These are phyloP conservation scores for Zygnema circumcarinatum DNA, from an alignment of 139 green algal species.

Conservation along the genomic window DNA sequence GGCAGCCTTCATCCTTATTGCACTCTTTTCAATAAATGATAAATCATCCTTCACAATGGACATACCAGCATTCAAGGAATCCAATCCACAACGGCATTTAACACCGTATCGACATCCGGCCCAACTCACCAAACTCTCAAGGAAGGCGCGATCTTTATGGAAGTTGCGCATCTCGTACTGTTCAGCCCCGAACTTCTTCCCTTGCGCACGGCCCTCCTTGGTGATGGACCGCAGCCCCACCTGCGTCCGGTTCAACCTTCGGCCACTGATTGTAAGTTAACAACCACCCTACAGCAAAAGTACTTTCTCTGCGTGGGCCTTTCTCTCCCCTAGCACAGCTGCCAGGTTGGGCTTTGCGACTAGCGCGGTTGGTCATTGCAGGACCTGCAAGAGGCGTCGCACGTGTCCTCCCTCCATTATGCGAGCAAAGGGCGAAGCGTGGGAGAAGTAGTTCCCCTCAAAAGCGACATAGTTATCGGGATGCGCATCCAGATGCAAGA, in stretches of 20 bases:
- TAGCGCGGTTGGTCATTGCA: no score
- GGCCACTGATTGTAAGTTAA: neutral
- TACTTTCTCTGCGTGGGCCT: no score
- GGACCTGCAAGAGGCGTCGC: constrained; percentile 45
- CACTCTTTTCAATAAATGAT: no score
- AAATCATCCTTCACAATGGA: no score
- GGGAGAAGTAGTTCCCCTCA: constrained; percentile 53
- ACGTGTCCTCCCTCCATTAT: constrained; percentile 52
- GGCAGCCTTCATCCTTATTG: no score
- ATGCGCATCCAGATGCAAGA: constrained; percentile 57
- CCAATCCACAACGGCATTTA: no score
- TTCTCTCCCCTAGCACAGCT: no score
- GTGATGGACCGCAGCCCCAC: constrained; percentile 41
- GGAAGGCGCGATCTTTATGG: constrained; percentile 23
- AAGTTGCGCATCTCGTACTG: constrained; percentile 58
- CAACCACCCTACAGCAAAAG: no score
- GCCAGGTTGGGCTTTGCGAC: no score
- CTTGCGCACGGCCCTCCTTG: constrained; percentile 47
- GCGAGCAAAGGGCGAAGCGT: constrained; percentile 47
- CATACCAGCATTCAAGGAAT: no score
- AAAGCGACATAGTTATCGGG: constrained; percentile 58
- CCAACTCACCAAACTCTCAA: constrained; percentile 46
- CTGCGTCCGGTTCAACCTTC: neutral
- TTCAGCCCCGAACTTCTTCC: constrained; percentile 42
- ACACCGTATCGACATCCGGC: no score